Percentiles rank a stretch among this genome's conserved stretches.
phyloP scores from a whole-genome alignment of 2,329 filamentous ascomycete genomes.

The Onygenales sp. region DNA sequence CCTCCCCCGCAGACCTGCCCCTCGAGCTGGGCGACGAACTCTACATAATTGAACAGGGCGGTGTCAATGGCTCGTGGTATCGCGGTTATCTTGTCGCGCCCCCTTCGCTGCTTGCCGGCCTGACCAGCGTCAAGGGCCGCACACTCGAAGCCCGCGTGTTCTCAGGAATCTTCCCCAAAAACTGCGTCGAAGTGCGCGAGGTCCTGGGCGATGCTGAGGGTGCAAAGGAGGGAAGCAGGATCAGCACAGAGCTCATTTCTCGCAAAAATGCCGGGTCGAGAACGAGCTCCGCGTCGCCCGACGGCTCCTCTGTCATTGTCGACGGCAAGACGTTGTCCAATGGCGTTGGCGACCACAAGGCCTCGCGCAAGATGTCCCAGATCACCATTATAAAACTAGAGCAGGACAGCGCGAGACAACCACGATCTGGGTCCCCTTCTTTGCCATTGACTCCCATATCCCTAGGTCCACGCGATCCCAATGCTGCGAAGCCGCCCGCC shows the following conservation, averaged over 20 bases:
- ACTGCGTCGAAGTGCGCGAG: slow-evolving; percentile 90
- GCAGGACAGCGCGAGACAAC: slow-evolving; percentile 22
- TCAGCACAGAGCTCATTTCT: slow-evolving; percentile 25
- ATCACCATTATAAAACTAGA: slow-evolving; percentile 29
- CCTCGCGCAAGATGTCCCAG: slow-evolving; percentile 30
- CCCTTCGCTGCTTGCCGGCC: slow-evolving; percentile 79
- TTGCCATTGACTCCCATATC: slow-evolving; percentile 27
- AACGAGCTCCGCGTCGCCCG: slow-evolving; percentile 14
- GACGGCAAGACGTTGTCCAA: slow-evolving; percentile 5
- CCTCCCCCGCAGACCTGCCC: slow-evolving; percentile 79
- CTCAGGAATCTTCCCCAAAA: slow-evolving; percentile 93
- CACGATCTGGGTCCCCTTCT: slow-evolving; percentile 22
- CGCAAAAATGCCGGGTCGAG: slow-evolving; percentile 18
- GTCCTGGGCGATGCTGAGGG: slow-evolving; percentile 65
- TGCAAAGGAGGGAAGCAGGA: slow-evolving; percentile 13
- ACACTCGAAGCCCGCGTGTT: slow-evolving; percentile 93
- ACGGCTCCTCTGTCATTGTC: slow-evolving; percentile 4
- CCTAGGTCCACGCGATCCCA: slow-evolving; percentile 47
- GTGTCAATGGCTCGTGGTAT: slow-evolving; percentile 76
- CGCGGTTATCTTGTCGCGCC: slow-evolving; percentile 92
- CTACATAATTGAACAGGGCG: slow-evolving; percentile 96
- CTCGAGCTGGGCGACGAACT: slow-evolving; percentile 97
- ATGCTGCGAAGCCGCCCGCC: slow-evolving; percentile 63
- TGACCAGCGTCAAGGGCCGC: slow-evolving; percentile 85
- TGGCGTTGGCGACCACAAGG: slow-evolving; percentile 22